A percentile compares a stretch with the other conserved stretches of the same genome.
Conservation (phyloP, 2,329 filamentous ascomycete species). For the Teratosphaeria pseudoeucalypti region DNA sequence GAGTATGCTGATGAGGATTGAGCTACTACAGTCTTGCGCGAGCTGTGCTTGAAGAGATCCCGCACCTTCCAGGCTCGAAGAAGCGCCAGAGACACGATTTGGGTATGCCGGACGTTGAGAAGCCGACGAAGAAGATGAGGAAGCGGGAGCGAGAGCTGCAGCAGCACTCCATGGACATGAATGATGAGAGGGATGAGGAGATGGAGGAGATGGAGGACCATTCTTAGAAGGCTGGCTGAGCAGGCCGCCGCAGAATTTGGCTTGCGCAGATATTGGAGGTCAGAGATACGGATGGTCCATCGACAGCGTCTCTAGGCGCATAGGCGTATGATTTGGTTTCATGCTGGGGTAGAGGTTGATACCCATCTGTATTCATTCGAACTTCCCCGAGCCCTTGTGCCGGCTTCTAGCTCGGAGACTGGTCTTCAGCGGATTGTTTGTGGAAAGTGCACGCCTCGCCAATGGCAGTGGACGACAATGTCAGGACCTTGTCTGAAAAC, state of each 20-base stretch:
- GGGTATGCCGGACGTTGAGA: background rate
- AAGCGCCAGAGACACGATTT: background rate
- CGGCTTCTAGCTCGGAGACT: background rate
- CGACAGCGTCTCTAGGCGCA: background rate
- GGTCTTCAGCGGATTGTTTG: background rate
- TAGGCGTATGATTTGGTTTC: background rate
- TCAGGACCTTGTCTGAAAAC: background rate
- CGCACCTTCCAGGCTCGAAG: background rate
- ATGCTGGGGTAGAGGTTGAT: background rate
- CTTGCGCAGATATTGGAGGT: background rate
- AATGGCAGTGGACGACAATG: background rate
- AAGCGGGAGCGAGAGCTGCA: conserved; percentile 1
- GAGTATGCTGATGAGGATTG: conserved; percentile 23
- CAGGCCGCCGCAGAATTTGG: background rate
- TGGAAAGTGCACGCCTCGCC: background rate
- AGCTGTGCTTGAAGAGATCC: background rate
- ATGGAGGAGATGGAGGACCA: background rate
- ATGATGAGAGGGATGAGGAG: conserved; percentile 1
- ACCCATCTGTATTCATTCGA: background rate
- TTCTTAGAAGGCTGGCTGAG: background rate
- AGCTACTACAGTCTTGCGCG: background rate
- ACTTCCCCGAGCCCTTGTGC: background rate
- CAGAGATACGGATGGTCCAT: background rate
- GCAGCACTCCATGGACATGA: conserved; percentile 1
- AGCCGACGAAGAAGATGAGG: conserved; percentile 1